A percentile compares a stretch with the other conserved stretches of the same genome.
phyloP scores from a whole-genome alignment of 805 yeast species.

The Saccharomycodes ludwigii region DNA sequence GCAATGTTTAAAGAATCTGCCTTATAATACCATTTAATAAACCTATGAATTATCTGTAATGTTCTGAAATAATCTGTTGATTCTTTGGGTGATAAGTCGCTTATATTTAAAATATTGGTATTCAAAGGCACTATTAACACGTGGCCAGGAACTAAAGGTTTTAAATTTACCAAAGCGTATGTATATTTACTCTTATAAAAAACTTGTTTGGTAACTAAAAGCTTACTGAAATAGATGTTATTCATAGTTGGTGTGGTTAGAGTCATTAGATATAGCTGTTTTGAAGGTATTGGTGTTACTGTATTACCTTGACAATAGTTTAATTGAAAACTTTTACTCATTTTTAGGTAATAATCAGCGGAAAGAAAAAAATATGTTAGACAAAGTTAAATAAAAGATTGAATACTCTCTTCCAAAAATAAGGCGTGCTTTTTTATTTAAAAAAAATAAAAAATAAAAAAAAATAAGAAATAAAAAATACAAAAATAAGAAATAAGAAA shows the following conservation, averaged over 20 bases:
- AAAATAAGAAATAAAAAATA: no score
- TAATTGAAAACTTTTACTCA: no score
- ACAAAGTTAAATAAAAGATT: no score
- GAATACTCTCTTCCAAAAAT: no score
- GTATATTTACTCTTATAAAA: constrained; percentile 43
- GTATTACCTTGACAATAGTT: no score
- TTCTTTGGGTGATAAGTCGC: constrained; percentile 64
- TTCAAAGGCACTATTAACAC: constrained; percentile 80
- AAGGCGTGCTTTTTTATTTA: no score
- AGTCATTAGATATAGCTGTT: no score
- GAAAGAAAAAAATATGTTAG: no score
- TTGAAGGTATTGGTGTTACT: no score
- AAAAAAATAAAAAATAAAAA: no score
- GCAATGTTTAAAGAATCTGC: constrained; percentile 85
- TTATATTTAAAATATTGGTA: constrained; percentile 42
- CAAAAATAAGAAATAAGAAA: no score
- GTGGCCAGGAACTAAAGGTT: constrained; percentile 92
- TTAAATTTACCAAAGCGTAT: constrained; percentile 80
- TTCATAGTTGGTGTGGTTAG: background rate
- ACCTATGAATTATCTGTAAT: constrained; percentile 55
- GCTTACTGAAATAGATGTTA: constrained; percentile 16
- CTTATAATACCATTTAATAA: constrained; percentile 52
- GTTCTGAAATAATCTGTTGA: constrained; percentile 66
- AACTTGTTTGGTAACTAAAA: constrained; percentile 24
- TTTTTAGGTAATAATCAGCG: no score